Percentiles rank a stretch among this genome's conserved stretches.
These are phyloP conservation scores for Phyllosticta capitalensis DNA, from an alignment of 2,329 filamentous ascomycete genomes.

Conservation along the genomic window DNA sequence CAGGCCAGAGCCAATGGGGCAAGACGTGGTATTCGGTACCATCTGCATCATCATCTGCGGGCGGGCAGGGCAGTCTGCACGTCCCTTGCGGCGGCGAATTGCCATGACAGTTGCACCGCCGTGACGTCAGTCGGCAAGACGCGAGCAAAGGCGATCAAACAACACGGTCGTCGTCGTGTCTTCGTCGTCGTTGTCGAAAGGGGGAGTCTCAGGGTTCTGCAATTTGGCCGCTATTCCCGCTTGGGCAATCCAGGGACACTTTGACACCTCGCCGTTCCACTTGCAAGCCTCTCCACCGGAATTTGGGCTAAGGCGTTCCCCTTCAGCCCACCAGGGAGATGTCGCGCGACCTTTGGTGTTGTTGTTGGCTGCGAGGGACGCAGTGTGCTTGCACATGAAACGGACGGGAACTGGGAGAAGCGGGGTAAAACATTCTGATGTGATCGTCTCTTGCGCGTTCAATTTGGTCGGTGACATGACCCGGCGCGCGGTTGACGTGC, in stretches of 20 bases:
- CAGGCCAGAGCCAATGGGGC: not conserved
- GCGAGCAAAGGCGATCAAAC: not conserved
- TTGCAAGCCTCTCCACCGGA: not conserved
- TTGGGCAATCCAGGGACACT: not conserved
- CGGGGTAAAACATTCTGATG: not conserved
- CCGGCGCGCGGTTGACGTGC: not conserved
- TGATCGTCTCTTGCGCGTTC: not conserved
- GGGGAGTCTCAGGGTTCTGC: too few relatives aligned
- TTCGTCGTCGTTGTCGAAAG: not conserved
- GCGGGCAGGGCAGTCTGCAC: not conserved
- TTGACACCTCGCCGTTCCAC: not conserved
- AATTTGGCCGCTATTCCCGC: not conserved
- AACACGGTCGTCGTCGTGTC: not conserved
- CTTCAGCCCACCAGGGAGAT: not conserved
- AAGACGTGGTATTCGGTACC: not conserved
- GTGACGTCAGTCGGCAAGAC: not conserved
- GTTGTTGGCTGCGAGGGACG: not conserved
- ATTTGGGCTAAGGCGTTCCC: not conserved
- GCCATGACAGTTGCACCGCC: not conserved
- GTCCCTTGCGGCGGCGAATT: not conserved
- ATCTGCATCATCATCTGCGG: not conserved
- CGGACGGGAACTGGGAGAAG: not conserved
- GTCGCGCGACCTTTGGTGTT: not conserved
- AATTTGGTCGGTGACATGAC: not conserved
- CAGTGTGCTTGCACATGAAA: not conserved